Conservation (phyloP, 1,139 yeast species). For the Trichomonascaceae sp. region DNA sequence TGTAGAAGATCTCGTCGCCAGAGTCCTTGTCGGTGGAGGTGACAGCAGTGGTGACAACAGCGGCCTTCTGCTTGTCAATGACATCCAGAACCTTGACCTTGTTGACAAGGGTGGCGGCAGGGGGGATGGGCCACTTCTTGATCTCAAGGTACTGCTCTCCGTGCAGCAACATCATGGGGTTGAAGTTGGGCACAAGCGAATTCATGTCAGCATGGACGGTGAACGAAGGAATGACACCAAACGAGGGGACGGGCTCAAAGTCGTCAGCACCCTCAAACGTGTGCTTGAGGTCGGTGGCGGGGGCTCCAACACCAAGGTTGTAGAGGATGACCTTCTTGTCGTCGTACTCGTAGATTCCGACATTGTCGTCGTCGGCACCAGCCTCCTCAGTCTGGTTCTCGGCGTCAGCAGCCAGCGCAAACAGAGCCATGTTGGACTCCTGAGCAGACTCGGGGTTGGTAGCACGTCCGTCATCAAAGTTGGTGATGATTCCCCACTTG, state of each 20-base stretch:
- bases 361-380: constrained; percentile 14
- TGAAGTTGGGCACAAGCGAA: constrained; percentile 61
- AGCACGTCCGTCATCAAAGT: constrained; percentile 46
- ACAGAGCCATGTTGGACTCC: constrained; percentile 50
- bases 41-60: constrained; percentile 65
- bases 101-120: constrained; percentile 44
- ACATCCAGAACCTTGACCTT: constrained; percentile 57
- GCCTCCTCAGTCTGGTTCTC: constrained; percentile 30
- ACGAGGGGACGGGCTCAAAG: constrained; percentile 85
- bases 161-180: constrained; percentile 73
- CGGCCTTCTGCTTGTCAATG: constrained; percentile 81
- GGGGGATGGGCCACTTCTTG: constrained; percentile 69
- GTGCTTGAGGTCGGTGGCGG: constrained; percentile 61
- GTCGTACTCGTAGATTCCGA: constrained; percentile 39
- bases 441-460: constrained; percentile 51
- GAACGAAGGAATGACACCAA: constrained; percentile 77
- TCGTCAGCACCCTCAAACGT: constrained; percentile 65
- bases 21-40: constrained; percentile 57
- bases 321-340: constrained; percentile 70
- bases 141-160: constrained; percentile 91
- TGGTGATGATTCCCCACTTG: constrained; percentile 50
- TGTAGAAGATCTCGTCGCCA: constrained; percentile 60
- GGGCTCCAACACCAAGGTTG: constrained; percentile 85
- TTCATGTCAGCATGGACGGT: constrained; percentile 39
- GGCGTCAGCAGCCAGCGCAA: constrained; percentile 18